Conservation (phyloP, 1,139 yeast genomes). For the Komagataea norvegica region DNA sequence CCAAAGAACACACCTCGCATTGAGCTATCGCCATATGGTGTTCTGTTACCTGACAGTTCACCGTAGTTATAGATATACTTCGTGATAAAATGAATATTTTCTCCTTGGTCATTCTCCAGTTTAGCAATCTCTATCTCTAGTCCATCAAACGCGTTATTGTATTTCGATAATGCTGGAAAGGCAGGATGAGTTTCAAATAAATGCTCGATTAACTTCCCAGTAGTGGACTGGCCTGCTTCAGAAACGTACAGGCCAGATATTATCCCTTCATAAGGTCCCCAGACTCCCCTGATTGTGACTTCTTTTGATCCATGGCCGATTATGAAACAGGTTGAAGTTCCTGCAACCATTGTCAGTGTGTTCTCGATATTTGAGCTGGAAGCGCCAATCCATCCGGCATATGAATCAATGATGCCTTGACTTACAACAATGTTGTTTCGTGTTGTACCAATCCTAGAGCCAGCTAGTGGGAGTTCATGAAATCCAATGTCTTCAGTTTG, state of each 20-base stretch:
- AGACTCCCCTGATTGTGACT: slow-evolving; percentile 38
- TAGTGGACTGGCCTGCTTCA: slow-evolving; percentile 55
- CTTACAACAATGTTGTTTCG: slow-evolving; percentile 27
- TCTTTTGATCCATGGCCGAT: slow-evolving; percentile 26
- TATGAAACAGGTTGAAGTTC: slow-evolving; percentile 56
- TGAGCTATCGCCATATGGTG: slow-evolving; percentile 46
- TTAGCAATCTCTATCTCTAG: slow-evolving; percentile 35
- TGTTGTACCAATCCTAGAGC: slow-evolving; percentile 19
- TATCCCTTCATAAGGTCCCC: slow-evolving; percentile 51
- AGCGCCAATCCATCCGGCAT: slow-evolving; percentile 49
- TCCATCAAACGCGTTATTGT: slow-evolving; percentile 27
- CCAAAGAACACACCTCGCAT: slow-evolving; percentile 48
- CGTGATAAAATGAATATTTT: slow-evolving; percentile 33
- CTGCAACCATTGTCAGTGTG: slow-evolving; percentile 49
- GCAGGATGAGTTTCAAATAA: slow-evolving; percentile 40
- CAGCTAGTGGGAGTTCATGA: slow-evolving; percentile 25
- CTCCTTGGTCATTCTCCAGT: slow-evolving; percentile 17
- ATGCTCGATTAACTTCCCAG: slow-evolving; percentile 48
- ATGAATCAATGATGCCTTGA: slow-evolving; percentile 54
- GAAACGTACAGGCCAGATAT: slow-evolving; percentile 32
- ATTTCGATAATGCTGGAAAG: slow-evolving; percentile 11
- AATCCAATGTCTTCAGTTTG: neutral
- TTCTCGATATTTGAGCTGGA: slow-evolving; percentile 21
- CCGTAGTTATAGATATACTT: slow-evolving; percentile 45
- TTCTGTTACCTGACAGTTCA: slow-evolving; percentile 52